A percentile compares a stretch with the other conserved stretches of the same genome.
Conservation (phyloP, 352 stramenopile genomes). For the Phytophthora tubulina region DNA sequence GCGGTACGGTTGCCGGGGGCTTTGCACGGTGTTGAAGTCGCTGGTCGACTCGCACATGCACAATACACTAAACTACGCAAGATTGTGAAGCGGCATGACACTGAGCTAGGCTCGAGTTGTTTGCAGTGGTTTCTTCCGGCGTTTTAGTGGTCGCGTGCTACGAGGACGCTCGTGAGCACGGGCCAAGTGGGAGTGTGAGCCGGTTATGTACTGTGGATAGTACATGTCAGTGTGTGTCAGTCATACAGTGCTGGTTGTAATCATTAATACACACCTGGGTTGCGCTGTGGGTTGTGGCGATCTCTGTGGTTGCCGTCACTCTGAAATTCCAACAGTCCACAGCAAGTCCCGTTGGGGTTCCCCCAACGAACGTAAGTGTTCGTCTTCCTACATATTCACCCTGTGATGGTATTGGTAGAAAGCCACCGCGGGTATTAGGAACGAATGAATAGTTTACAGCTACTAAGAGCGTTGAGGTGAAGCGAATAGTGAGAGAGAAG, state of each 20-base stretch:
- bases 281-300: background rate
- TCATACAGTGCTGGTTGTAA: too few relatives aligned
- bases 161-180: slow-evolving; percentile 5
- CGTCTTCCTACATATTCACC: background rate
- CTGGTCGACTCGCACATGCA: slow-evolving; percentile 6
- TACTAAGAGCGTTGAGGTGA: too few relatives aligned
- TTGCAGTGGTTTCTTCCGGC: background rate
- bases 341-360: background rate
- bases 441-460: too few relatives aligned
- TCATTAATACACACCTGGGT: background rate
- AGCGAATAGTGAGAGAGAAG: too few relatives aligned
- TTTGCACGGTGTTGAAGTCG: background rate
- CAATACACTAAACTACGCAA: slow-evolving; percentile 1
- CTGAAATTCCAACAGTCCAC: background rate
- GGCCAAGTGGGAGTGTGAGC: slow-evolving; percentile 5
- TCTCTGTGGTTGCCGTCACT: too few relatives aligned
- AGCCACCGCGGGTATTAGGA: background rate
- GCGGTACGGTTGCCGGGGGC: background rate
- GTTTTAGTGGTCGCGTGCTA: slow-evolving; percentile 1
- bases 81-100: background rate
- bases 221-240: background rate
- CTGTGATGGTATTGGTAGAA: background rate
- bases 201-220: slow-evolving; percentile 3
- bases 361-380: background rate
- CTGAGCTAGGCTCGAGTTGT: background rate